phyloP scores from a whole-genome alignment of 345 rosid genomes.

The Noccaea caerulescens region DNA sequence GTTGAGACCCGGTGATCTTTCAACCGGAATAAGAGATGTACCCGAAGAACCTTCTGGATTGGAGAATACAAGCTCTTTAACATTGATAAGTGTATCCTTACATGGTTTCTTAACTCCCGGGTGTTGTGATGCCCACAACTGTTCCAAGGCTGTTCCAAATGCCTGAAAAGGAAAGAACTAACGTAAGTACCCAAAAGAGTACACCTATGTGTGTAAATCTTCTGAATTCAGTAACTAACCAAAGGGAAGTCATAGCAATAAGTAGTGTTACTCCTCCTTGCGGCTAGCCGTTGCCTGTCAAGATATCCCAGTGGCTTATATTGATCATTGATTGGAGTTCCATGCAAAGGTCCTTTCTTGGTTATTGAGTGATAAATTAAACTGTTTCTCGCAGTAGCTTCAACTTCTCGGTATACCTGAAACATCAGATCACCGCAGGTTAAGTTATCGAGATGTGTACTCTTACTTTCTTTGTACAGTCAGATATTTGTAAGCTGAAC shows the following conservation, averaged over 20 bases:
- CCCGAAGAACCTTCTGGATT: conserved; percentile 56
- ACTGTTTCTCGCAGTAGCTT: conserved; percentile 57
- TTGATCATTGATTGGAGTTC: conserved; percentile 60
- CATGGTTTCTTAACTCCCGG: conserved; percentile 54
- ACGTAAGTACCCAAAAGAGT: conserved; percentile 17
- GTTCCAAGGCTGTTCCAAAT: conserved; percentile 81
- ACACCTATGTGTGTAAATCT: not conserved
- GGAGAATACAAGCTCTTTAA: conserved; percentile 81
- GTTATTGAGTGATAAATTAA: conserved; percentile 74
- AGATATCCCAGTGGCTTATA: conserved; percentile 79
- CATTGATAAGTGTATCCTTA: conserved; percentile 58
- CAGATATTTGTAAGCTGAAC: conserved; percentile 37
- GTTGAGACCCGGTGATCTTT: conserved; percentile 76
- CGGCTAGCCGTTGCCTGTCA: conserved; percentile 79
- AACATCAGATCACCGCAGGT: conserved; percentile 30
- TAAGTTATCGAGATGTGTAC: conserved; percentile 22
- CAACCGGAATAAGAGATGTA: conserved; percentile 64
- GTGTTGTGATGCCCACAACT: conserved; percentile 73
- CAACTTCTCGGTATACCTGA: conserved; percentile 93
- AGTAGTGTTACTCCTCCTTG: conserved; percentile 87
- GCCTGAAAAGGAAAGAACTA: conserved; percentile 61
- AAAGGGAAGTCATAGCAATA: conserved; percentile 98
- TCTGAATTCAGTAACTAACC: conserved; percentile 55
- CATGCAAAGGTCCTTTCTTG: conserved; percentile 66
- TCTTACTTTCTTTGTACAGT: conserved; percentile 20